phyloP scores from a whole-genome alignment of 1,139 yeast species.

The Blastobotrys ciferrii region DNA sequence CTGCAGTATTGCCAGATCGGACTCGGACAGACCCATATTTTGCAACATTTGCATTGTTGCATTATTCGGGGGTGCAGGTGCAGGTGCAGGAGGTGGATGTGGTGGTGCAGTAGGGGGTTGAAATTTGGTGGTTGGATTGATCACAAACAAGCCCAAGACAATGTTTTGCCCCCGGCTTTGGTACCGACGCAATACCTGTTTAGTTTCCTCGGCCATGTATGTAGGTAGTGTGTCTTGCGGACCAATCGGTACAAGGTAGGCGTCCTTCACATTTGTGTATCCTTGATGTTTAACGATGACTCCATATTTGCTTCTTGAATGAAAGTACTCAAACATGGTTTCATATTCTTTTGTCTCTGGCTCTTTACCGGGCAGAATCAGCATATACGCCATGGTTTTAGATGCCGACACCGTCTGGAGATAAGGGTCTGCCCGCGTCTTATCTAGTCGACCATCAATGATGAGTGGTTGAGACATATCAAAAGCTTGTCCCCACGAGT shows the following conservation, averaged over 20 bases:
- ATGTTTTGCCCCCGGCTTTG: constrained; percentile 13
- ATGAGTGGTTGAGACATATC: constrained; percentile 41
- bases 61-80: constrained; percentile 15
- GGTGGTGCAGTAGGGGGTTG: constrained; percentile 8
- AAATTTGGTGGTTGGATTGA: constrained; percentile 12
- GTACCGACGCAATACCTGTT: neutral
- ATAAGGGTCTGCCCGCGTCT: constrained; percentile 54
- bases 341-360: constrained; percentile 33
- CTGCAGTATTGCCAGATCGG: constrained; percentile 28
- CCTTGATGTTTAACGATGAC: constrained; percentile 51
- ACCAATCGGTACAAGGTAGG: constrained; percentile 54
- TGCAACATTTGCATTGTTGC: constrained; percentile 4
- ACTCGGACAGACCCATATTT: constrained; percentile 28
- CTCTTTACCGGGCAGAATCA: constrained; percentile 33
- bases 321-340: constrained; percentile 54
- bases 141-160: constrained; percentile 25
- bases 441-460: constrained; percentile 64
- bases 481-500: constrained; percentile 35
- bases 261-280: constrained; percentile 53
- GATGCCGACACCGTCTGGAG: constrained; percentile 48
- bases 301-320: constrained; percentile 53
- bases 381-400: constrained; percentile 49
- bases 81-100: neutral
- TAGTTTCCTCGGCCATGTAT: constrained; percentile 13
- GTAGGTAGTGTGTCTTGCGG: constrained; percentile 33